These are phyloP conservation scores for Fusarium floridanum DNA, from an alignment of 2,329 filamentous ascomycete species.

Conservation along the genomic window DNA sequence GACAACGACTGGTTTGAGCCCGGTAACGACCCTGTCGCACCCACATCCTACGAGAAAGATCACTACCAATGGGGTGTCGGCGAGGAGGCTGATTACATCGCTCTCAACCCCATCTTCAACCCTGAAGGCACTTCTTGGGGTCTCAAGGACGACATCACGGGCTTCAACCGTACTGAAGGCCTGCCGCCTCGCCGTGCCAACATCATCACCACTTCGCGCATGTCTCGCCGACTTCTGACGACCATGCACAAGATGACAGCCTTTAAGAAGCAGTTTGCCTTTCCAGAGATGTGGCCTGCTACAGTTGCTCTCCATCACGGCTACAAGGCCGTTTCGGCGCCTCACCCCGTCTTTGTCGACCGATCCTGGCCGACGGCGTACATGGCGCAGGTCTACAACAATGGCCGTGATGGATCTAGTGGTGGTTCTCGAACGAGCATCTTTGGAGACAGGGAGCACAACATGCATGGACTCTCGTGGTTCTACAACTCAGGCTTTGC, in stretches of 20 bases:
- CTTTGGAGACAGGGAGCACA: constrained; percentile 89
- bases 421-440: constrained; percentile 80
- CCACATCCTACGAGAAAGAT: constrained; percentile 79
- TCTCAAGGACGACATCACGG: constrained; percentile 84
- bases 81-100: constrained; percentile 92
- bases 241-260: constrained; percentile 94
- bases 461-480: constrained; percentile 88
- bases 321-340: constrained; percentile 90
- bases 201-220: constrained; percentile 89
- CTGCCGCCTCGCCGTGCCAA: constrained; percentile 79
- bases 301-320: constrained; percentile 91
- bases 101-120: constrained; percentile 92
- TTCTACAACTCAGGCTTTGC: constrained; percentile 91
- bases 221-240: constrained; percentile 82
- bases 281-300: constrained; percentile 96
- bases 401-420: constrained; percentile 78
- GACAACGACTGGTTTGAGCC: constrained; percentile 78
- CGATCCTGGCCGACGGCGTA: constrained; percentile 86
- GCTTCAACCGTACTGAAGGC: constrained; percentile 77
- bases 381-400: constrained; percentile 84
- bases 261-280: constrained; percentile 88
- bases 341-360: constrained; percentile 90
- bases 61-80: constrained; percentile 88
- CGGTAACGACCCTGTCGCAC: constrained; percentile 80
- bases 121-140: constrained; percentile 89